Base-by-base conservation (phyloP, 768 basidiomycete species). In the Tubosaeta sp. region DNA sequence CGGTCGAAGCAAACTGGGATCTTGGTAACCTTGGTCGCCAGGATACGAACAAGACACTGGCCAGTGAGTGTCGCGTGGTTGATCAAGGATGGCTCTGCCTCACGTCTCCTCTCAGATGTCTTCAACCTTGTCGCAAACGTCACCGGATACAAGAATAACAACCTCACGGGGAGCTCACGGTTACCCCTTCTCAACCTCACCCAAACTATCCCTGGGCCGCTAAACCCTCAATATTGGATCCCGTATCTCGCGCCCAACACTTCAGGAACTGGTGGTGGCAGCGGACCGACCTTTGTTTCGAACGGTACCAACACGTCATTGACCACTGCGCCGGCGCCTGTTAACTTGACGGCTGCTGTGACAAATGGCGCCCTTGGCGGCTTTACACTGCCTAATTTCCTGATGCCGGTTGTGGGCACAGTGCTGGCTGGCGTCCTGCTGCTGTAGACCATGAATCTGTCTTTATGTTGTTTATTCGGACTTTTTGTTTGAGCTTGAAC, bases 1-100 rank as follows among this genome's bases (percentile, higher is more conserved):
- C 82, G 12, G 76, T 84, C 17, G 65, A 83, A 67, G 72, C 74
- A 31, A 84, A 84, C 70, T 84, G 82, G 83, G 65, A 67, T 11
- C 77, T 85, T 33, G 75, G 74, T 41, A 78, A 77, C 22, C 77
- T 85, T 13, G 82, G 82, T 31, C 75, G 82, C 38, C 68, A 69
- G 37, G 81, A 82, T 59, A 77, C 77, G 22, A 81, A 81, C 66
- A 67, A 70, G 69, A 73, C 54, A 10, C 25, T 58, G 29, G 45
- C 46, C 27, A 62, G 57, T 57, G 35, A 48, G 51, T 52, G n/a
- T 17, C 12, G 9, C 41, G 11, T 10, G 6, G 22, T 13, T 41
- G 25, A 8, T 45, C 26, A 25, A 9, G 14, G 6, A 34, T 31
- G 14, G 13, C 5, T 14, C 14, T 43, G n/a, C 11, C 26, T 50